Base-by-base conservation (phyloP, 2,329 filamentous ascomycete genomes). In the Ophiocordyceps robertsii region DNA sequence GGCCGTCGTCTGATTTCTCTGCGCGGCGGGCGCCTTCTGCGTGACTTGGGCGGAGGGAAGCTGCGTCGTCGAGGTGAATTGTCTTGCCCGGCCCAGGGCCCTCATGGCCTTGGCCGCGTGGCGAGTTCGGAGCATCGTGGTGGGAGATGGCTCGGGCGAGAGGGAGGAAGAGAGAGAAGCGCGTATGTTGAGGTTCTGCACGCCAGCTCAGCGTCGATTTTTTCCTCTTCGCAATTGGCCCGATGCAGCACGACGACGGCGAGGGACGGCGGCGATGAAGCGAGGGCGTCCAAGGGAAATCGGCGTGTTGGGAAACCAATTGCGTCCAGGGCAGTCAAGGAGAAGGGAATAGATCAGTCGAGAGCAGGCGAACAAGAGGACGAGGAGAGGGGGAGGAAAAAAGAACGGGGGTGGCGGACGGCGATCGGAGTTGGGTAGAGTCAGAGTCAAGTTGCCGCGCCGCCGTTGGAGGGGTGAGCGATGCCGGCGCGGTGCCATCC, bases 1-100 rank as follows among this genome's bases (percentile, higher is more conserved):
- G 32, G 66, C 63, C 30, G 72, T 73, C 29, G 69, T 64, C 49
- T 74, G 67, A 54, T 62, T 69, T 56, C 72, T 68, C 43, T 62
- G 56, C 36, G 60, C 62, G 19, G 60, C 51, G 29, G 65, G 59
- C 4, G 57, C 56, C 52, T 67, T 72, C 51, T 62, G 66, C 40
- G 54, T 53, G 12, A 60, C 48, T 39, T 60, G 54, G 37, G 66
- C 45, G 37, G 61, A 57, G 9, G 62, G 53, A 14, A 57, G 54
- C 33, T 58, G 53, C 24, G 63, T 54, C 24, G 67, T 58, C n/a
- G 60, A 60, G 43, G 64, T 64, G 47, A 72, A 61, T 37, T 56
- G 49, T 42, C 67, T 60, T 30, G 59, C 51, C 51, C 62, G 64
- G 42, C 59, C 49, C 53, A 69, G 41, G 54, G 63, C 63, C 61